phyloP scores from a whole-genome alignment of 1,284 basidiomycete species.

The Athelia sp. region DNA sequence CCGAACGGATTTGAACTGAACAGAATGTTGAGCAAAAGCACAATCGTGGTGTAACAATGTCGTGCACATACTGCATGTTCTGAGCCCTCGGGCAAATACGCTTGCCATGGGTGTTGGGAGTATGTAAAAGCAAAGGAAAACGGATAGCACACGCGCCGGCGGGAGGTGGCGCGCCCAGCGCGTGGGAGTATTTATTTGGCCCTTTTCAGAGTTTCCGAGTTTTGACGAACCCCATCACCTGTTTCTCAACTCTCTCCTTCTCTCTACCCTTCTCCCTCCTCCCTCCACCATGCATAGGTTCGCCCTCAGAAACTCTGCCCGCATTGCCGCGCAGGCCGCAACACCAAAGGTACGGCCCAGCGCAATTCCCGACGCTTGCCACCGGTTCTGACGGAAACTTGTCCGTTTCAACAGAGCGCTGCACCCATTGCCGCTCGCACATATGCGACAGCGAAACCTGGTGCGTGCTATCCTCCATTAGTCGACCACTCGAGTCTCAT shows the following conservation, averaged over 20 bases:
- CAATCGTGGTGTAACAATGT: background rate
- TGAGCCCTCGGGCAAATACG: no score
- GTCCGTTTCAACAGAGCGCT: slow-evolving; percentile 37
- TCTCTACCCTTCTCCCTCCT: slow-evolving; percentile 37
- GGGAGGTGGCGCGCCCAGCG: background rate
- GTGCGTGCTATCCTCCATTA: slow-evolving; percentile 44
- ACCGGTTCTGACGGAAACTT: slow-evolving; percentile 12
- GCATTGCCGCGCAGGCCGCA: slow-evolving; percentile 67
- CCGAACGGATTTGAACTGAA: slow-evolving; percentile 5
- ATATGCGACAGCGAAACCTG: slow-evolving; percentile 98
- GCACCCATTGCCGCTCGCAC: slow-evolving; percentile 61
- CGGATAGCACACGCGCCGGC: slow-evolving; percentile 7
- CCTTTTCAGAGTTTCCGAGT: background rate
- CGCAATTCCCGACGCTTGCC: slow-evolving; percentile 7
- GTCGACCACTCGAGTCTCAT: background rate
- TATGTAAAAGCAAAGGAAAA: slow-evolving; percentile 11
- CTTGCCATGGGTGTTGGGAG: no score
- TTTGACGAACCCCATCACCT: slow-evolving; percentile 19
- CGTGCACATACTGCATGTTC: no score
- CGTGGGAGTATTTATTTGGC: no score
- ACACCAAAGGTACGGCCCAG: slow-evolving; percentile 52
- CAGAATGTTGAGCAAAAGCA: slow-evolving; percentile 15
- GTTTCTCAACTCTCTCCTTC: slow-evolving; percentile 15
- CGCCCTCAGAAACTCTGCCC: slow-evolving; percentile 80
- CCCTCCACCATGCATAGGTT: slow-evolving; percentile 78